phyloP scores from a whole-genome alignment of 169 alveolate genomes.

The Cryptosporidium sp. region DNA sequence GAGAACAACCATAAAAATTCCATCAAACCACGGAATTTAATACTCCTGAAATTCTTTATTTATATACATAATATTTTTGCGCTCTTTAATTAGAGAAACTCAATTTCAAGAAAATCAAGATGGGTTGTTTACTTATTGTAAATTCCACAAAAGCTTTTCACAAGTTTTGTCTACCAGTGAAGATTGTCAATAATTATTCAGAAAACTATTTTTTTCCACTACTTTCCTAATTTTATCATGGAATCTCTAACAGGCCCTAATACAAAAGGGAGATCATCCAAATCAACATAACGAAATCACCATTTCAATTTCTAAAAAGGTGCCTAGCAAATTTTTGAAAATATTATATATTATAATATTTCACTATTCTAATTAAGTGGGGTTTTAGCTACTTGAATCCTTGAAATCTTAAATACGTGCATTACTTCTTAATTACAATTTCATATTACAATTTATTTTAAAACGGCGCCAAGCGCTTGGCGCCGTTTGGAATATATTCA shows the following conservation, averaged over 20 bases:
- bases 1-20: neutral
- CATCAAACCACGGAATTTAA: neutral
- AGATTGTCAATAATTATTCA: neutral
- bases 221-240: neutral
- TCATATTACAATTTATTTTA: too few species aligned
- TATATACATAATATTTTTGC: neutral
- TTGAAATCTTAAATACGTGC: too few species aligned
- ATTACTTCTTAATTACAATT: neutral
- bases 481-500: neutral
- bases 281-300: neutral
- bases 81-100: neutral
- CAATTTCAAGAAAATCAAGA: neutral
- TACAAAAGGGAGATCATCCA: neutral
- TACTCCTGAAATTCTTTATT: neutral
- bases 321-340: neutral
- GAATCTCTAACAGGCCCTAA: neutral
- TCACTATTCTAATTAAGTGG: neutral
- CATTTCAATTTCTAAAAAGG: too few species aligned
- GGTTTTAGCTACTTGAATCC: neutral
- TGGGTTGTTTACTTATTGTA: too few species aligned
- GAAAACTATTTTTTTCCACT: neutral
- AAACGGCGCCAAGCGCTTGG: neutral
- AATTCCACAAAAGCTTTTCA: neutral
- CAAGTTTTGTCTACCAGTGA: too few species aligned
- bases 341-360: too few species aligned